These are phyloP conservation scores for Lycium barbarum DNA, from an alignment of 257 asterid genomes.

Conservation along the genomic window DNA sequence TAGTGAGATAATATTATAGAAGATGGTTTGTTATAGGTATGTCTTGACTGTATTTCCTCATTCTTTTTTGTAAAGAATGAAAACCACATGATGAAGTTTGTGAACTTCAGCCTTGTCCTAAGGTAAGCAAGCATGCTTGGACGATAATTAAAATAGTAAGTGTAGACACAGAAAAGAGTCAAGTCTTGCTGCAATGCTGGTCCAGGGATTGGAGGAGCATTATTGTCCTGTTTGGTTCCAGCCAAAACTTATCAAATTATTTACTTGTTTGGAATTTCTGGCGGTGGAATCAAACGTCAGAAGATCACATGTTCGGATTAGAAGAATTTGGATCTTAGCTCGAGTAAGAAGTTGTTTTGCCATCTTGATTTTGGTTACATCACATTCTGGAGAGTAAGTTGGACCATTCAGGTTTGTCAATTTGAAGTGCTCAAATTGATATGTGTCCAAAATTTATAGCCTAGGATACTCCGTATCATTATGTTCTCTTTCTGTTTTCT, in stretches of 20 bases:
- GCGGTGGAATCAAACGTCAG: conserved; percentile 28
- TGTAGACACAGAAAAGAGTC: neutral
- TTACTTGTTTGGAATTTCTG: conserved; percentile 34
- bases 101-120: neutral
- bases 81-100: neutral
- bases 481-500: neutral
- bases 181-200: neutral
- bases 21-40: too few relatives aligned
- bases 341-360: neutral
- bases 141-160: neutral
- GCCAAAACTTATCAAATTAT: conserved; percentile 21
- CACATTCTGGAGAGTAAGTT: conserved; percentile 23
- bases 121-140: neutral
- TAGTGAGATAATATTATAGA: too few relatives aligned
- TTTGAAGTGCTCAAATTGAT: conserved; percentile 13
- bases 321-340: conserved; percentile 24
- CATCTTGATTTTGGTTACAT: conserved; percentile 12
- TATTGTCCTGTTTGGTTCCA: conserved; percentile 38
- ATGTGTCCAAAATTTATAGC: neutral
- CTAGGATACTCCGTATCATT: neutral
- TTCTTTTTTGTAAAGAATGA: neutral
- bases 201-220: conserved; percentile 27
- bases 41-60: neutral
- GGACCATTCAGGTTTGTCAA: conserved; percentile 3
- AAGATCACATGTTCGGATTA: conserved; percentile 32